Evolutionary conservation across 352 stramenopile species (phyloP).

Genomic region (Phytophthora chlamydospora): DNA sequence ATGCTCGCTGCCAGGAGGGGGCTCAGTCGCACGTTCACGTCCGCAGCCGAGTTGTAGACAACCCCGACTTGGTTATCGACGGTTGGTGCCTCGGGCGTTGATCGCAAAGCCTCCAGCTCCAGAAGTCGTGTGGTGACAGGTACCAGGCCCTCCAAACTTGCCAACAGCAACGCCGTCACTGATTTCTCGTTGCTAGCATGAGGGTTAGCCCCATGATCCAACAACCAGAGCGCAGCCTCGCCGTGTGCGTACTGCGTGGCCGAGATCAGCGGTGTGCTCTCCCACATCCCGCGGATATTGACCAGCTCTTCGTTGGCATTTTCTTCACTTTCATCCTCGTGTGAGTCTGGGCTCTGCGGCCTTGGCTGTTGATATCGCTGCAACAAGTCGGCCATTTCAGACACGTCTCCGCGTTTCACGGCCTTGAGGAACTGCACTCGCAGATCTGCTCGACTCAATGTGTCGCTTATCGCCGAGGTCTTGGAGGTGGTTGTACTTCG

Average conservation of each 20-base stretch:
- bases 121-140: conserved; percentile 55
- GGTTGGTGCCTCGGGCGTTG: background rate
- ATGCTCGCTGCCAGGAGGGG: conserved; percentile 72
- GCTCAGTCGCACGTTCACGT: conserved; percentile 63
- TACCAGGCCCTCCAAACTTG: conserved; percentile 69
- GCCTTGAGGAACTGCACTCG: conserved; percentile 69
- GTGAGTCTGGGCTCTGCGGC: background rate
- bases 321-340: conserved; percentile 31
- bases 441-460: conserved; percentile 49
- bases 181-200: conserved; percentile 69
- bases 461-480: conserved; percentile 5
- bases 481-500: conserved; percentile 1
- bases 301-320: conserved; percentile 37
- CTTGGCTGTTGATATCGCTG: conserved; percentile 25
- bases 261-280: conserved; percentile 82
- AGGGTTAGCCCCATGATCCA: conserved; percentile 48
- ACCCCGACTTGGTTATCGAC: conserved; percentile 65
- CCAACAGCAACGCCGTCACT: conserved; percentile 72
- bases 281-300: conserved; percentile 84
- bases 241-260: conserved; percentile 71
- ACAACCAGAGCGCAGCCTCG: conserved; percentile 60
- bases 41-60: conserved; percentile 73
- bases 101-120: conserved; percentile 23
- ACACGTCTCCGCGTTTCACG: conserved; percentile 63
- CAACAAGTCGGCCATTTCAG: conserved; percentile 39